phyloP scores from a whole-genome alignment of 2,329 filamentous ascomycete species.

The Aspergillus intermedius region DNA sequence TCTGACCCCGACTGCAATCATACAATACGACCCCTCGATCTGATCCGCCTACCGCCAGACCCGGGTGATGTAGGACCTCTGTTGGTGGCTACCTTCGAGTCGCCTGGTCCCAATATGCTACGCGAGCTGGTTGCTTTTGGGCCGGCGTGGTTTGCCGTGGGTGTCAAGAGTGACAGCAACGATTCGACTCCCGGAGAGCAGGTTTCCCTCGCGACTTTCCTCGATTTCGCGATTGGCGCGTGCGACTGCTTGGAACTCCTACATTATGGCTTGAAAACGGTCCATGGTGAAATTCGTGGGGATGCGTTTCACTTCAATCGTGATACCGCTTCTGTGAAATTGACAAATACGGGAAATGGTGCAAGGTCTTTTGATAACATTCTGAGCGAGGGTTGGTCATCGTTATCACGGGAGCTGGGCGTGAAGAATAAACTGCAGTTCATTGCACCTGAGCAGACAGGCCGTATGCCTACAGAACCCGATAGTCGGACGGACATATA shows the following conservation, averaged over 20 bases:
- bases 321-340: slow-evolving; percentile 64
- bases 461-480: slow-evolving; percentile 83
- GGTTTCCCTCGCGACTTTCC: slow-evolving; percentile 67
- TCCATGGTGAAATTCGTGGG: slow-evolving; percentile 84
- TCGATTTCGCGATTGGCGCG: slow-evolving; percentile 87
- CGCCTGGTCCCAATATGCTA: slow-evolving; percentile 68
- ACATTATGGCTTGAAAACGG: slow-evolving; percentile 79
- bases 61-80: slow-evolving; percentile 65
- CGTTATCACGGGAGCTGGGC: slow-evolving; percentile 72
- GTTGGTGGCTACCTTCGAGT: slow-evolving; percentile 73
- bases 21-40: slow-evolving; percentile 73
- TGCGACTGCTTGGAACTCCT: slow-evolving; percentile 79
- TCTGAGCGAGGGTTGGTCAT: slow-evolving; percentile 79
- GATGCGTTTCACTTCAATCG: slow-evolving; percentile 85
- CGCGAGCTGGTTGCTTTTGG: slow-evolving; percentile 68
- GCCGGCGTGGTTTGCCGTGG: slow-evolving; percentile 62
- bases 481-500: slow-evolving; percentile 92
- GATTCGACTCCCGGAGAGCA: slow-evolving; percentile 50
- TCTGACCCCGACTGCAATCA: slow-evolving; percentile 68
- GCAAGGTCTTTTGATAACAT: slow-evolving; percentile 85
- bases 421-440: slow-evolving; percentile 85
- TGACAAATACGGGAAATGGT: slow-evolving; percentile 81
- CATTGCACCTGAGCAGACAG: slow-evolving; percentile 91
- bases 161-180: slow-evolving; percentile 41
- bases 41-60: slow-evolving; percentile 63